Evolutionary conservation across 2,329 filamentous ascomycete species (phyloP).

Genomic region (Talaromyces islandicus): DNA sequence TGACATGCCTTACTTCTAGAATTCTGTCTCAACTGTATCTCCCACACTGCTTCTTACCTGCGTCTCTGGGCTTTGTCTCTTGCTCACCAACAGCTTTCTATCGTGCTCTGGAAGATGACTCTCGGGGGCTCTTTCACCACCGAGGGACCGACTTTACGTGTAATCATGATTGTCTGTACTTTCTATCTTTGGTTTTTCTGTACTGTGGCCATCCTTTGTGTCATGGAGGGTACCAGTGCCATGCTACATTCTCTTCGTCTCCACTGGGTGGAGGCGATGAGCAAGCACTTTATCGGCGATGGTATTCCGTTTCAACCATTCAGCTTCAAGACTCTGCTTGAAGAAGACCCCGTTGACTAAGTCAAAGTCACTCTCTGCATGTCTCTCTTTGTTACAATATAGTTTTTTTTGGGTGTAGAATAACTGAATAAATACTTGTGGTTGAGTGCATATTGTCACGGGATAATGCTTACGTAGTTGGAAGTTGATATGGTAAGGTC

Average conservation of each 20-base stretch:
- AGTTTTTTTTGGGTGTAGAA: not conserved
- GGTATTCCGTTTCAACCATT: conserved; percentile 85
- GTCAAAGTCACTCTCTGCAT: conserved; percentile 8
- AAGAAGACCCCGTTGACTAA: conserved; percentile 62
- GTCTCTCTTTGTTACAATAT: not conserved
- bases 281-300: conserved; percentile 90
- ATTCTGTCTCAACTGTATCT: conserved; percentile 98
- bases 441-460: not conserved
- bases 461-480: not conserved
- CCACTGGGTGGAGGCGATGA: conserved; percentile 97
- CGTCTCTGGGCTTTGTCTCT: conserved; percentile 97
- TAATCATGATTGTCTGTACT: conserved; percentile 72
- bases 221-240: conserved; percentile 94
- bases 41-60: conserved; percentile 96
- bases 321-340: conserved; percentile 75
- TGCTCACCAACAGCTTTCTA: conserved; percentile 93
- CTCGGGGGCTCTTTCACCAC: conserved; percentile 67
- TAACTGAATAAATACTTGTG: not conserved
- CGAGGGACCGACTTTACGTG: conserved; percentile 58
- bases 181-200: conserved; percentile 91
- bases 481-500: not conserved
- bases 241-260: conserved; percentile 90
- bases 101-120: conserved; percentile 96
- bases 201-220: conserved; percentile 71
- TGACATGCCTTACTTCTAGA: conserved; percentile 46